phyloP scores from a whole-genome alignment of 768 basidiomycete genomes.

The Imleria badia region DNA sequence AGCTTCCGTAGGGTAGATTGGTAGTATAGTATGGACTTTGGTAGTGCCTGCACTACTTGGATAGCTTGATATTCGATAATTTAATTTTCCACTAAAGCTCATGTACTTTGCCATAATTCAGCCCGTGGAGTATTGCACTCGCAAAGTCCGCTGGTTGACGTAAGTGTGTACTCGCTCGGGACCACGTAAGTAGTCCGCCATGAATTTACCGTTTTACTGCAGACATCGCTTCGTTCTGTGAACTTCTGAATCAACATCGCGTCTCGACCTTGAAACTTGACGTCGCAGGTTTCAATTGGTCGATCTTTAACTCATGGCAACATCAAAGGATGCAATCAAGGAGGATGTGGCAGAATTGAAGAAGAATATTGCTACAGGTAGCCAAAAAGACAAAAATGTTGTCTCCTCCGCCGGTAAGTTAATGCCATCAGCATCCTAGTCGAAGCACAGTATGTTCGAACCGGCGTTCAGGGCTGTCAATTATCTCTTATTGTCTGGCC shows the following conservation, averaged over 20 bases:
- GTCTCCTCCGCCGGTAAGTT: conserved; percentile 27
- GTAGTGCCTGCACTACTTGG: conserved; percentile 8
- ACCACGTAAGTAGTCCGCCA: too few species aligned
- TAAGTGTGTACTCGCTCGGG: too few species aligned
- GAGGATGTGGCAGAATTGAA: conserved; percentile 51
- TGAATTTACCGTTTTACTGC: too few species aligned
- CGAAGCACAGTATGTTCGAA: neutral
- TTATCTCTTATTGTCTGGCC: conserved; percentile 86
- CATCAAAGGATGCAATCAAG: conserved; percentile 19
- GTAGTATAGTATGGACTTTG: conserved; percentile 6
- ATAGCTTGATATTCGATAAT: conserved; percentile 17
- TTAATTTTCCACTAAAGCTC: neutral
- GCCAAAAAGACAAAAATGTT: conserved; percentile 18
- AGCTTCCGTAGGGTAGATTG: conserved; percentile 4
- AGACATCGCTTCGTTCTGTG: neutral
- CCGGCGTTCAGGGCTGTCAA: conserved; percentile 64
- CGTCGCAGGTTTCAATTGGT: neutral
- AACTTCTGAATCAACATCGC: neutral
- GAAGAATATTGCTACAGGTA: conserved; percentile 48
- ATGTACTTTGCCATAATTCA: too few species aligned
- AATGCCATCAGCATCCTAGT: neutral
- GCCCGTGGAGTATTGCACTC: too few species aligned
- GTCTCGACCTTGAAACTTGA: neutral
- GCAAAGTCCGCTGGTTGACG: too few species aligned
- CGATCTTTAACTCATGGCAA: conserved; percentile 12